Evolutionary conservation across 148 eudicot genomes (phyloP).

Genomic region (Rheum nobile): DNA sequence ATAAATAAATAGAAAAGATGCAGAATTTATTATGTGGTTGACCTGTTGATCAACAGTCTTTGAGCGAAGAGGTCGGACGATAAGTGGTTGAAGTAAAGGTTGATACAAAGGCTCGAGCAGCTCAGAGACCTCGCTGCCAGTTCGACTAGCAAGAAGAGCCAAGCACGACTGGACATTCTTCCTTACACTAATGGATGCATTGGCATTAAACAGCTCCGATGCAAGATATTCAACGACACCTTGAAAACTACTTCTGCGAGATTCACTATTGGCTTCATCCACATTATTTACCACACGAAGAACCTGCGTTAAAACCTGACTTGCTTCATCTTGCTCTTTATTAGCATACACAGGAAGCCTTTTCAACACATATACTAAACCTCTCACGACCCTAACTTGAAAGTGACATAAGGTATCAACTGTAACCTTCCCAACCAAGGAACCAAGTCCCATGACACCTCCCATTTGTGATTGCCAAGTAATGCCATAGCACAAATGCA

Average conservation of each 20-base stretch:
- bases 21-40: constrained; percentile 7
- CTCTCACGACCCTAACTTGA: constrained; percentile 76
- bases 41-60: constrained; percentile 99
- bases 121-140: constrained; percentile 97
- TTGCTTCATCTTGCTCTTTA: constrained; percentile 96
- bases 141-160: constrained; percentile 93
- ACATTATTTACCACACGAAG: constrained; percentile 96
- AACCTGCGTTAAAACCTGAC: constrained; percentile 88
- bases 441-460: constrained; percentile 90
- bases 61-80: constrained; percentile 74
- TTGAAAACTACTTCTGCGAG: constrained; percentile 85
- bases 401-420: constrained; percentile 74
- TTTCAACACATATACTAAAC: constrained; percentile 81
- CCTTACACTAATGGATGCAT: constrained; percentile 70
- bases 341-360: constrained; percentile 87
- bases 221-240: constrained; percentile 94
- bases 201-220: constrained; percentile 77
- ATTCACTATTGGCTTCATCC: constrained; percentile 94
- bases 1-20: background rate
- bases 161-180: constrained; percentile 94
- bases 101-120: constrained; percentile 94
- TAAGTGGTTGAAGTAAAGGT: constrained; percentile 83
- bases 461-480: constrained; percentile 98
- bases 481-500: constrained; percentile 90
- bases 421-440: constrained; percentile 93